A percentile compares a stretch with the other conserved stretches of the same genome.
Evolutionary conservation across 108 stramenopile species (phyloP).

Genomic region (Pseudonitzschia multistriata): DNA sequence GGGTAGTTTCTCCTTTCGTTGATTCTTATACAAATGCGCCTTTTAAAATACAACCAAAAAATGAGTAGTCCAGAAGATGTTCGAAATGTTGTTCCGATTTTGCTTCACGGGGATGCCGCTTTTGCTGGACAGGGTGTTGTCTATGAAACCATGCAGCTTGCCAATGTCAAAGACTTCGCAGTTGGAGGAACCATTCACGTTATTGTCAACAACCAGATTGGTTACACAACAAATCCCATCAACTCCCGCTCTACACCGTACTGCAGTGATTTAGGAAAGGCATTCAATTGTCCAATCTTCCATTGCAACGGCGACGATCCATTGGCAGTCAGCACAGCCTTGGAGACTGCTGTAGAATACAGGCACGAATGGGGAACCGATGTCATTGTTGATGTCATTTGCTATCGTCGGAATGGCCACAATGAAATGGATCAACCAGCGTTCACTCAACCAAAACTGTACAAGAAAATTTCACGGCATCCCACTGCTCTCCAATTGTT

Average conservation of each 20-base stretch:
- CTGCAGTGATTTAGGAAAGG: slow-evolving; percentile 97
- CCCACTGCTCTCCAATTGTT: slow-evolving; percentile 88
- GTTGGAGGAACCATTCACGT: slow-evolving; percentile 99
- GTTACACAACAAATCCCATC: slow-evolving; percentile 97
- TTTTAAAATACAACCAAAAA: too few relatives aligned
- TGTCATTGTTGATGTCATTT: slow-evolving; percentile 98
- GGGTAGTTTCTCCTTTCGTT: not conserved
- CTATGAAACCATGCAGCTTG: slow-evolving; percentile 98
- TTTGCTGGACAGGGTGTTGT: slow-evolving; percentile 99
- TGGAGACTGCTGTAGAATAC: slow-evolving; percentile 97
- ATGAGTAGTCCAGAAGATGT: slow-evolving; percentile 60
- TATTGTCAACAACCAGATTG: slow-evolving; percentile 99
- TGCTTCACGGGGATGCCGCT: slow-evolving; percentile 99
- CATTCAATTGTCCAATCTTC: slow-evolving; percentile 98
- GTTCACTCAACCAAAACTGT: slow-evolving; percentile 97
- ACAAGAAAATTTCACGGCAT: slow-evolving; percentile 87
- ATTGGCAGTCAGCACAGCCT: slow-evolving; percentile 90
- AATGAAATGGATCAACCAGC: slow-evolving; percentile 99
- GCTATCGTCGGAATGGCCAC: slow-evolving; percentile 99
- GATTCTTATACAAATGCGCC: not conserved
- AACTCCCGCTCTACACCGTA: slow-evolving; percentile 95
- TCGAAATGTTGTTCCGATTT: slow-evolving; percentile 88
- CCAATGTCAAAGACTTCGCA: slow-evolving; percentile 86
- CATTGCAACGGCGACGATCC: slow-evolving; percentile 99
- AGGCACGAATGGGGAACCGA: slow-evolving; percentile 95